phyloP scores from a whole-genome alignment of 2,329 filamentous ascomycete species.

The Microcera coccophila region DNA sequence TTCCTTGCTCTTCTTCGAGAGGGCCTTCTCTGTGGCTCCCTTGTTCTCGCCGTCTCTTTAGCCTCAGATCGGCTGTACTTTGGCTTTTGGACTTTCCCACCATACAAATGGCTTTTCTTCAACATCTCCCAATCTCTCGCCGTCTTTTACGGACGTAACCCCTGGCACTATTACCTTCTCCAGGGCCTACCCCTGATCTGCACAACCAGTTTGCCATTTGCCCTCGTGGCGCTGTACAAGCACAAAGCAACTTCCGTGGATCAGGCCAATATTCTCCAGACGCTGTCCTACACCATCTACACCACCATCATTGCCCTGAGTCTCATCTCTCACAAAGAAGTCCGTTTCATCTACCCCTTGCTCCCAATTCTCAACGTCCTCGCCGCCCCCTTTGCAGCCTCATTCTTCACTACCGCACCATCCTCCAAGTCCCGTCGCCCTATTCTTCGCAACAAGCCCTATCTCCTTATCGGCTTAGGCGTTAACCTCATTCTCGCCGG shows the following conservation, averaged over 20 bases:
- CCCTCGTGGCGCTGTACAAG: constrained; percentile 59
- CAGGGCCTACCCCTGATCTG: constrained; percentile 86
- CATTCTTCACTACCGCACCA: constrained; percentile 55
- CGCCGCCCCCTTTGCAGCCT: constrained; percentile 61
- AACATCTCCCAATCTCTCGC: constrained; percentile 85
- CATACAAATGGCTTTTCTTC: constrained; percentile 82
- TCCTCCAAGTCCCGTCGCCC: constrained; percentile 25
- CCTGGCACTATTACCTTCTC: constrained; percentile 87
- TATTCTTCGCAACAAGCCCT: constrained; percentile 47
- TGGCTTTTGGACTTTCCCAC: constrained; percentile 80
- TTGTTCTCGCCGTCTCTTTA: constrained; percentile 60
- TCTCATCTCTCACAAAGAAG: constrained; percentile 88
- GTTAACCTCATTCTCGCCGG: constrained; percentile 67
- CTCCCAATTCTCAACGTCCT: constrained; percentile 82
- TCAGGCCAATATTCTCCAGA: constrained; percentile 34
- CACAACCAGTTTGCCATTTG: constrained; percentile 78
- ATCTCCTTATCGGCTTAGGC: constrained; percentile 56
- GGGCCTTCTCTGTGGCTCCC: constrained; percentile 57
- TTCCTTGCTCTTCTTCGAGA: constrained; percentile 58
- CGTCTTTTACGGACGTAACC: constrained; percentile 87
- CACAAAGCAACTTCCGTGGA: constrained; percentile 34
- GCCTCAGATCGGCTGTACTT: constrained; percentile 76
- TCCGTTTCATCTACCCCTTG: constrained; percentile 92
- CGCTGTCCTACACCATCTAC: constrained; percentile 54
- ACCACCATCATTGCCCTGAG: constrained; percentile 64